Percentiles rank a stretch among this genome's conserved stretches.
Conservation (phyloP, 768 basidiomycete genomes). For the Leccinum boreale region DNA sequence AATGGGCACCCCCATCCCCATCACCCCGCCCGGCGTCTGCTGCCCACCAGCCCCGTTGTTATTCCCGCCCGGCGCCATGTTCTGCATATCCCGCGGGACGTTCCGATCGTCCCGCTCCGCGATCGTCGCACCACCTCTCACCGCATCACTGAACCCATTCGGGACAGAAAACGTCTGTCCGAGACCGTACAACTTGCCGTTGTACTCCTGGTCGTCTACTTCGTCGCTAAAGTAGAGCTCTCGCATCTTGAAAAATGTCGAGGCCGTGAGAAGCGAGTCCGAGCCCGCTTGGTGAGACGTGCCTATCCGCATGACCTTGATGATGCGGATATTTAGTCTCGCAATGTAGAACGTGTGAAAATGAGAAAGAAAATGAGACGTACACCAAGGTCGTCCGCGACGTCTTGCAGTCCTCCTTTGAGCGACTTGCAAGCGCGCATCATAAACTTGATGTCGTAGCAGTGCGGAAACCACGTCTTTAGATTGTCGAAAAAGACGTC, state of each 20-base stretch:
- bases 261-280: conserved; percentile 91
- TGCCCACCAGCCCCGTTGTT: conserved; percentile 31
- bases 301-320: conserved; percentile 82
- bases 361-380: conserved; percentile 29
- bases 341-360: neutral
- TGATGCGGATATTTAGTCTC: neutral
- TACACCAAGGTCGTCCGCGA: conserved; percentile 94
- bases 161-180: conserved; percentile 71
- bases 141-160: conserved; percentile 64
- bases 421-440: conserved; percentile 82
- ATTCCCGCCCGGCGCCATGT: conserved; percentile 48
- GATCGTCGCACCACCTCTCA: conserved; percentile 73
- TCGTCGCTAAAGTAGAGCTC: conserved; percentile 87
- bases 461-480: conserved; percentile 89
- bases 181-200: conserved; percentile 79
- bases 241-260: conserved; percentile 95
- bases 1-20: conserved; percentile 45
- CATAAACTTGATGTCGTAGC: conserved; percentile 98
- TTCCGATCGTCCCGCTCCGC: conserved; percentile 74
- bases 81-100: conserved; percentile 47
- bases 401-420: conserved; percentile 89
- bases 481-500: conserved; percentile 87
- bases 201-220: conserved; percentile 82
- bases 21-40: conserved; percentile 39
- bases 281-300: conserved; percentile 95